Evolutionary conservation across 176 grass and related monocot species (phyloP).

Genomic region (Triticum urartu): DNA sequence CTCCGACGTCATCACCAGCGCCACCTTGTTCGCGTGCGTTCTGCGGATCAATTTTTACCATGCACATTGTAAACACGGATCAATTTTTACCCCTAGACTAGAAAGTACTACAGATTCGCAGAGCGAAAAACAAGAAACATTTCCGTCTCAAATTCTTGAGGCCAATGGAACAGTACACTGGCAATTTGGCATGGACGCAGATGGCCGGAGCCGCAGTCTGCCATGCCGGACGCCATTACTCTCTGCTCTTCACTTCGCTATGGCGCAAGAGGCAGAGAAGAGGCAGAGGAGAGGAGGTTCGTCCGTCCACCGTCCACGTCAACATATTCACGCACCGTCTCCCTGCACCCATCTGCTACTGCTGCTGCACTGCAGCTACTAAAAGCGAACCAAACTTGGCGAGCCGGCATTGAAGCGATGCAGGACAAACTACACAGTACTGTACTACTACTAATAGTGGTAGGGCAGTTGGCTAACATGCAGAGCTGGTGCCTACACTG

Average conservation of each 20-base stretch:
- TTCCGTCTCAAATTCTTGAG: background rate
- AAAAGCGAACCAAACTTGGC: slow-evolving; percentile 32
- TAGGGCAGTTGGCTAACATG: slow-evolving; percentile 29
- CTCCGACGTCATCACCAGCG: slow-evolving; percentile 81
- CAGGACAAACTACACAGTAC: background rate
- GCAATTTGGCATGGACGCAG: background rate
- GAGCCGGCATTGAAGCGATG: slow-evolving; percentile 29
- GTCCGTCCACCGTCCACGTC: background rate
- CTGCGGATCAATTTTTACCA: background rate
- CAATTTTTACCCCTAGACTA: background rate
- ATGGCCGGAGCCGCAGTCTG: background rate
- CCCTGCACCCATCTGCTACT: background rate
- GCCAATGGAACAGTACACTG: background rate
- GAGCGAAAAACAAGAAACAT: background rate
- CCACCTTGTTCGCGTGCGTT: slow-evolving; percentile 44
- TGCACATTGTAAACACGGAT: background rate
- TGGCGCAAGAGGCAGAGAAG: background rate
- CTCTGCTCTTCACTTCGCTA: background rate
- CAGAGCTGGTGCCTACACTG: slow-evolving; percentile 1
- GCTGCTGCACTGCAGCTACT: background rate
- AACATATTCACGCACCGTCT: slow-evolving; percentile 4
- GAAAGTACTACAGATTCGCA: background rate
- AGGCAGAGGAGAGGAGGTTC: background rate
- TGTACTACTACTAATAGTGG: background rate
- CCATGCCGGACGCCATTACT: background rate